Evolutionary conservation across 768 basidiomycete genomes (phyloP), one percentile per base, ranked within the genome.

Genomic region (Coprinopsis marcescibilis): DNA sequence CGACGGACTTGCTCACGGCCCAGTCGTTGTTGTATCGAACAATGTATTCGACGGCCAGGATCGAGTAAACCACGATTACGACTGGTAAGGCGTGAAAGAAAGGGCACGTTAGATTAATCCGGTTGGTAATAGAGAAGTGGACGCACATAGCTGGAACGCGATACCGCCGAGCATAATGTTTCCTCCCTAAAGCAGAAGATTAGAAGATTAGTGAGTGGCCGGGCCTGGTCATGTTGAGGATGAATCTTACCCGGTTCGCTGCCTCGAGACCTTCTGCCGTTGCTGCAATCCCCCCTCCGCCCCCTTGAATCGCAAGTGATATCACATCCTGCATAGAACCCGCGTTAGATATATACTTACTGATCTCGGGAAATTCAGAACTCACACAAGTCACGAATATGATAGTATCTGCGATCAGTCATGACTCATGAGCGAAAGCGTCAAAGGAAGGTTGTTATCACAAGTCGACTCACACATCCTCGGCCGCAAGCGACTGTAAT

Each of bases 121-220:
- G 25, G 13, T 6, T 8, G 10, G 14, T 2, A 21, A 38, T 41
- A 13, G 21, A 41, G 17, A 19, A 29, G 20, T 14, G 15, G 4
- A 25, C 56, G 35, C 20, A 63, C 61, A 43, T 4, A 77, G 53
- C 49, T 80, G 80, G 48, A 79, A 64, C 20, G 66, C 60, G 51
- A 80, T 77, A 34, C 77, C 78, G 4, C 56, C 70, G 1, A 77
- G 63, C 75, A 80, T 77, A 56, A 80, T 65, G 29, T 73, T 55
- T 12, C 68, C 71, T 3, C 77, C 78, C 66, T 70, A 45, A 24
- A 23, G 10, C 30, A 8, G n/a, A 8, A 8, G 29, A 32, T 8
- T 32, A n/a, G n/a, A n/a, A 8, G 8, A 8, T n/a, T 32, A 8
- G n/a, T 32, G 29, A 8, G 8, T 32, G 8, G 8, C 29, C 8